These are phyloP conservation scores for Domatiomyces catenatus DNA, from an alignment of 2,329 filamentous ascomycete species.

Conservation along the genomic window DNA sequence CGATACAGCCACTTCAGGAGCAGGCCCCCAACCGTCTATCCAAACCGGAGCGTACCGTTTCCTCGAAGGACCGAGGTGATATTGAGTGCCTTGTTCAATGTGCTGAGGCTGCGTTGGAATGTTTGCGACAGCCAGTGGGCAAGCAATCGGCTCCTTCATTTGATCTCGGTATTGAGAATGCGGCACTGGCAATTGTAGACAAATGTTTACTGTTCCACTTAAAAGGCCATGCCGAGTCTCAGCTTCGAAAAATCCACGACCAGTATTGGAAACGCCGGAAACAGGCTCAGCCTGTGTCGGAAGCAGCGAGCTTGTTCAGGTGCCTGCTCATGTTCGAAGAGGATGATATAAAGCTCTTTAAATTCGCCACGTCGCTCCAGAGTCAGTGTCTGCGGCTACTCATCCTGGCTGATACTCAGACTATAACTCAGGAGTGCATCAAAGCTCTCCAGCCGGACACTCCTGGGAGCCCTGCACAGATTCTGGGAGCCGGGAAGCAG, in stretches of 20 bases:
- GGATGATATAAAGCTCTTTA: conserved; percentile 6
- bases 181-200: conserved; percentile 14
- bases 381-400: conserved; percentile 13
- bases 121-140: conserved; percentile 19
- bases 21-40: conserved; percentile 19
- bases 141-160: neutral
- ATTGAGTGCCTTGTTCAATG: conserved; percentile 23
- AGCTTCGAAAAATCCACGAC: conserved; percentile 10
- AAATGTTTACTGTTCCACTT: conserved; percentile 12
- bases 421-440: conserved; percentile 6
- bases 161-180: conserved; percentile 8
- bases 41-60: conserved; percentile 14
- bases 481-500: conserved; percentile 26
- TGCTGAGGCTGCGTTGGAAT: conserved; percentile 26
- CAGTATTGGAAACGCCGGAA: conserved; percentile 7
- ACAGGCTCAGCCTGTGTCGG: neutral
- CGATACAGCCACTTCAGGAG: conserved; percentile 17
- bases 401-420: conserved; percentile 8
- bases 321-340: conserved; percentile 6
- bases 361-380: conserved; percentile 13
- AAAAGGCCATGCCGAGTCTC: conserved; percentile 3
- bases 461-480: conserved; percentile 19
- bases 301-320: conserved; percentile 1
- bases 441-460: conserved; percentile 7
- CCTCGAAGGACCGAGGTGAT: conserved; percentile 1